phyloP scores from a whole-genome alignment of 1,284 basidiomycete genomes.

The Cutaneotrichosporon arboriforme region DNA sequence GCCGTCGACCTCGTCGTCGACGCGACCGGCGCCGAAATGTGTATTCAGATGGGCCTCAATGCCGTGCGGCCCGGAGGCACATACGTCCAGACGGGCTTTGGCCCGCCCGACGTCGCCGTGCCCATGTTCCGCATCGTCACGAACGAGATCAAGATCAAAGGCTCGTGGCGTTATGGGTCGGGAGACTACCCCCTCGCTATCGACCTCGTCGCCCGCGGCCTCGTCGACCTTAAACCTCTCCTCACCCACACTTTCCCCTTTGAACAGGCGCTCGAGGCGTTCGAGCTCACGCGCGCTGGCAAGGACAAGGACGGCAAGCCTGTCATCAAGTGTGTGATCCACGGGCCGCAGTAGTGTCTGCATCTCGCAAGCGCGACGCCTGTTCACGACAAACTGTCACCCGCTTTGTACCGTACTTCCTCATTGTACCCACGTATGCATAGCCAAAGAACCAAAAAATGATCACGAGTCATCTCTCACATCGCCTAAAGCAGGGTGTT shows the following conservation, averaged over 20 bases:
- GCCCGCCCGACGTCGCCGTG: slow-evolving; percentile 40
- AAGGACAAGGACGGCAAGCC: slow-evolving; percentile 61
- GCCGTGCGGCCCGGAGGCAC: slow-evolving; percentile 56
- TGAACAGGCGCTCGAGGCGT: slow-evolving; percentile 54
- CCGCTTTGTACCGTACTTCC: background rate
- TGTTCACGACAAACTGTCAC: no score
- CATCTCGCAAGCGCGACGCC: background rate
- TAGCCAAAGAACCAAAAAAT: background rate
- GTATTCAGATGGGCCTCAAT: slow-evolving; percentile 56
- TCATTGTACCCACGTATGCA: background rate
- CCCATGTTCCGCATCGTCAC: slow-evolving; percentile 43
- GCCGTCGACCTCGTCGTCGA: slow-evolving; percentile 59
- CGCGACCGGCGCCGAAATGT: slow-evolving; percentile 57
- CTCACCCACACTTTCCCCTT: slow-evolving; percentile 59
- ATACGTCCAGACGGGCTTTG: slow-evolving; percentile 45
- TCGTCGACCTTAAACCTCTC: slow-evolving; percentile 54
- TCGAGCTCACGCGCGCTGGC: slow-evolving; percentile 57
- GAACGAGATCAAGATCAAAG: slow-evolving; percentile 44
- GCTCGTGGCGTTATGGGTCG: slow-evolving; percentile 45
- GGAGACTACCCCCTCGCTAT: slow-evolving; percentile 52
- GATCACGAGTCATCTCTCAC: no score
- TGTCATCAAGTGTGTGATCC: slow-evolving; percentile 48
- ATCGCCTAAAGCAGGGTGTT: slow-evolving; percentile 14
- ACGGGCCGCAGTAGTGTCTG: slow-evolving; percentile 35
- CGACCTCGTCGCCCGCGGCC: slow-evolving; percentile 53